A percentile compares a stretch with the other conserved stretches of the same genome.
Conservation (phyloP, 2,329 filamentous ascomycete species). For the Phyllosticta ampelicida region DNA sequence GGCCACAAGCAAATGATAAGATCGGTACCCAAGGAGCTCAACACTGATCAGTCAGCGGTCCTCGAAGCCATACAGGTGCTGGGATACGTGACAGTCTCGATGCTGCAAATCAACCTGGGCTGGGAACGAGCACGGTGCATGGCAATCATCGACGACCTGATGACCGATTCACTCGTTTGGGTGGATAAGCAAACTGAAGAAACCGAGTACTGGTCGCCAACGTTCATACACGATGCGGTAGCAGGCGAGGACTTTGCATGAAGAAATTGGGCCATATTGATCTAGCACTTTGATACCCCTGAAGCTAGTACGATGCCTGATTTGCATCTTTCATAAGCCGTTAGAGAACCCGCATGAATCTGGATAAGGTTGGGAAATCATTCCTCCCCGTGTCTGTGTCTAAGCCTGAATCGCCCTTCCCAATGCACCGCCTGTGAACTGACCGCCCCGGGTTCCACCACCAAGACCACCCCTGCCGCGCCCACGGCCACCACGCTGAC, state of each 20-base stretch:
- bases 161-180: slow-evolving; percentile 87
- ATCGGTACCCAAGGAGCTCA: slow-evolving; percentile 88
- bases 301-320: slow-evolving; percentile 6
- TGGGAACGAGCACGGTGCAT: slow-evolving; percentile 80
- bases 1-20: slow-evolving; percentile 80
- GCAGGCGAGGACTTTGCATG: slow-evolving; percentile 2
- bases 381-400: background rate
- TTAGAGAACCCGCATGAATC: slow-evolving; percentile 9
- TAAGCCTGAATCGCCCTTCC: slow-evolving; percentile 46
- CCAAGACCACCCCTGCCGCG: slow-evolving; percentile 52
- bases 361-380: slow-evolving; percentile 5
- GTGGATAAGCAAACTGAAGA: slow-evolving; percentile 77
- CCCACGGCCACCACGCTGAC: slow-evolving; percentile 51
- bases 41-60: slow-evolving; percentile 84
- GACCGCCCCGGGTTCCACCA: slow-evolving; percentile 57
- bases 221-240: slow-evolving; percentile 46
- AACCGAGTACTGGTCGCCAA: slow-evolving; percentile 88
- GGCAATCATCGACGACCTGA: slow-evolving; percentile 81
- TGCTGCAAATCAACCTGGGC: slow-evolving; percentile 74
- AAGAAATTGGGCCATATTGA: background rate
- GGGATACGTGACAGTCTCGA: slow-evolving; percentile 80
- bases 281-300: slow-evolving; percentile 8
- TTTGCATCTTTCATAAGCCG: slow-evolving; percentile 10
- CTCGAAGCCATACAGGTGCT: slow-evolving; percentile 84
- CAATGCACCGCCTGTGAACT: slow-evolving; percentile 73